Percentiles rank a stretch among this genome's conserved stretches.
phyloP scores from a whole-genome alignment of 768 basidiomycete species.

The Leccinum olivaceopallidum region DNA sequence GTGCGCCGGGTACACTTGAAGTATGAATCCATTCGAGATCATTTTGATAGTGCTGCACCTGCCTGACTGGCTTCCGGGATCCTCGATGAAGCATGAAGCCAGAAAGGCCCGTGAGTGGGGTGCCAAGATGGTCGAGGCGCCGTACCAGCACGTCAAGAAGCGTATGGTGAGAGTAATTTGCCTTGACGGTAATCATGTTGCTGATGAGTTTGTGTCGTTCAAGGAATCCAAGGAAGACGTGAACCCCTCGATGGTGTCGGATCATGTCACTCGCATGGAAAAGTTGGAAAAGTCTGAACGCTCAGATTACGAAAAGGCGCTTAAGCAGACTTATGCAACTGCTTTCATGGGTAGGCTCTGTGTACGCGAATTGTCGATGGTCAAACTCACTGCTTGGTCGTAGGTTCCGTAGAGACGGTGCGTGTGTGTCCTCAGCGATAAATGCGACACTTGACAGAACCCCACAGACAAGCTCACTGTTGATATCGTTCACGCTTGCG shows the following conservation, averaged over 20 bases:
- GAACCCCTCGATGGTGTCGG: conserved; percentile 16
- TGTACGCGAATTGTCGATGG: no score
- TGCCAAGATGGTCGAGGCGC: conserved; percentile 13
- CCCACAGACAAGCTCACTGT: conserved; percentile 1
- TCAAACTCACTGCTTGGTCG: neutral
- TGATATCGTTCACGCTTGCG: conserved; percentile 13
- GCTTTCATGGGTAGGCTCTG: conserved; percentile 16
- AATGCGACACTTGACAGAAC: neutral
- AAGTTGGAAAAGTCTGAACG: conserved; percentile 6
- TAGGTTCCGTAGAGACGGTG: conserved; percentile 19
- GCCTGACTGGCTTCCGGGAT: conserved; percentile 29
- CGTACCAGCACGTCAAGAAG: conserved; percentile 15
- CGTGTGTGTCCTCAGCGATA: neutral
- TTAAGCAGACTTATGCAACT: conserved; percentile 17
- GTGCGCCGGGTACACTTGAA: neutral
- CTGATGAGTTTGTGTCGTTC: neutral
- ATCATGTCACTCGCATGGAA: conserved; percentile 13
- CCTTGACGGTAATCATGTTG: neutral
- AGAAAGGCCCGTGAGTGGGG: conserved; percentile 9
- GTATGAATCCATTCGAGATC: neutral
- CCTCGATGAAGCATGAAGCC: conserved; percentile 16
- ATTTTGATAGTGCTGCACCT: conserved; percentile 23
- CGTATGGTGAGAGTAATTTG: conserved; percentile 6
- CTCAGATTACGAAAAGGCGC: conserved; percentile 14
- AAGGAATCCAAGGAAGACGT: conserved; percentile 10